phyloP scores from a whole-genome alignment of 345 rosid species.

The Eucalyptus melliodora region DNA sequence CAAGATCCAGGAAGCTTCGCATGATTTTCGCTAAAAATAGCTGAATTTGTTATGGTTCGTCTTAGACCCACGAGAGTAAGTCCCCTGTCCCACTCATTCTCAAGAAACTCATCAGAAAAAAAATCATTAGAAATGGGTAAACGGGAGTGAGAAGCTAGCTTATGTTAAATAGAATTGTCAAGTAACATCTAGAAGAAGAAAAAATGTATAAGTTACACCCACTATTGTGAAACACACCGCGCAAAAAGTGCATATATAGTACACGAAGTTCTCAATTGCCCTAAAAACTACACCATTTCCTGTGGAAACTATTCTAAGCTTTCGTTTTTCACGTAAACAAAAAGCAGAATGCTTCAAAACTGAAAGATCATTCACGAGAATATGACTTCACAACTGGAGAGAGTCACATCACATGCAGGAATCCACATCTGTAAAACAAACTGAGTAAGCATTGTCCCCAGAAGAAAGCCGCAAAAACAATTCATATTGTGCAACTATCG shows the following conservation, averaged over 20 bases:
- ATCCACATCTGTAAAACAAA: not conserved
- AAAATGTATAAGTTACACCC: not conserved
- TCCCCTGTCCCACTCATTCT: not conserved
- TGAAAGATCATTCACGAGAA: not conserved
- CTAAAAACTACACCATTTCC: not conserved
- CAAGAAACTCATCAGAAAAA: not conserved
- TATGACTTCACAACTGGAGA: not conserved
- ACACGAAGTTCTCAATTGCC: not conserved
- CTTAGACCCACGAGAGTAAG: not conserved
- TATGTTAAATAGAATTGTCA: not conserved
- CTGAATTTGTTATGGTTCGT: not conserved
- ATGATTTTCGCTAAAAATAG: not conserved
- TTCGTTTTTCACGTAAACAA: not conserved
- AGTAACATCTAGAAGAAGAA: not conserved
- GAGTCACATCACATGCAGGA: not conserved
- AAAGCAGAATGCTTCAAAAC: not conserved
- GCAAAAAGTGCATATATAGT: not conserved
- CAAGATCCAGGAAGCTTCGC: not conserved
- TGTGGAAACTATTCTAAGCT: not conserved
- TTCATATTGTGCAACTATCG: not conserved
- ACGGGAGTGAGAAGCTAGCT: not conserved
- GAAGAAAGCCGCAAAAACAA: not conserved
- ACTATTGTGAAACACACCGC: not conserved
- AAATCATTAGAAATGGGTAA: not conserved
- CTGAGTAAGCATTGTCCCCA: not conserved